phyloP scores from a whole-genome alignment of 306 rosid genomes.

The Amphicarpaea edgeworthii region DNA sequence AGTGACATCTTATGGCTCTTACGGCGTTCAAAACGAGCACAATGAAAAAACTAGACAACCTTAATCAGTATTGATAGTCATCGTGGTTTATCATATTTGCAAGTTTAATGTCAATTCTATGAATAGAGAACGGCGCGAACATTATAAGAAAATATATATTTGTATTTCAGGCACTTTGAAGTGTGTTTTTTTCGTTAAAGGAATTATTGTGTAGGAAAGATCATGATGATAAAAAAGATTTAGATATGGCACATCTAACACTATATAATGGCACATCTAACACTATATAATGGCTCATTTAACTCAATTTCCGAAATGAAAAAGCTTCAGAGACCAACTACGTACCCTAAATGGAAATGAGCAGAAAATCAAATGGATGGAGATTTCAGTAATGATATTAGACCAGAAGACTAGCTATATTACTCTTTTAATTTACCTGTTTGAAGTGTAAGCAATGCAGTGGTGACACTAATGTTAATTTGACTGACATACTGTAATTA shows the following conservation, averaged over 20 bases:
- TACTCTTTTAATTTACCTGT: neutral
- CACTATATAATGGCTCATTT: constrained; percentile 9
- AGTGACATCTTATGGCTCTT: constrained; percentile 65
- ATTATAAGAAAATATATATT: neutral
- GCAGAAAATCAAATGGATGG: neutral
- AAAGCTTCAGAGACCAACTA: neutral
- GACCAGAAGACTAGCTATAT: neutral
- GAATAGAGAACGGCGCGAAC: neutral
- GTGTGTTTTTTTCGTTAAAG: neutral
- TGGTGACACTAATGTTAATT: neutral
- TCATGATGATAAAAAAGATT: neutral
- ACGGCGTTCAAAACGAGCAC: constrained; percentile 55
- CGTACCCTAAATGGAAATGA: constrained; percentile 14
- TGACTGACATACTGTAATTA: neutral
- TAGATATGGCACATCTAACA: constrained; percentile 4
- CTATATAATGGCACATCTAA: constrained; percentile 15
- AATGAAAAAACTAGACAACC: constrained; percentile 40
- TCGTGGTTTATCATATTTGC: too few species aligned
- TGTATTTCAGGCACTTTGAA: neutral
- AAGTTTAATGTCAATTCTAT: neutral
- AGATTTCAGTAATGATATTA: neutral
- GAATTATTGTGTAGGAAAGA: neutral
- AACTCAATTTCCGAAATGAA: neutral
- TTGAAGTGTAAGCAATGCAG: neutral
- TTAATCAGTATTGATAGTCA: neutral